Base-by-base conservation (phyloP, 169 alveolate genomes). In the Eimeria maxima region DNA sequence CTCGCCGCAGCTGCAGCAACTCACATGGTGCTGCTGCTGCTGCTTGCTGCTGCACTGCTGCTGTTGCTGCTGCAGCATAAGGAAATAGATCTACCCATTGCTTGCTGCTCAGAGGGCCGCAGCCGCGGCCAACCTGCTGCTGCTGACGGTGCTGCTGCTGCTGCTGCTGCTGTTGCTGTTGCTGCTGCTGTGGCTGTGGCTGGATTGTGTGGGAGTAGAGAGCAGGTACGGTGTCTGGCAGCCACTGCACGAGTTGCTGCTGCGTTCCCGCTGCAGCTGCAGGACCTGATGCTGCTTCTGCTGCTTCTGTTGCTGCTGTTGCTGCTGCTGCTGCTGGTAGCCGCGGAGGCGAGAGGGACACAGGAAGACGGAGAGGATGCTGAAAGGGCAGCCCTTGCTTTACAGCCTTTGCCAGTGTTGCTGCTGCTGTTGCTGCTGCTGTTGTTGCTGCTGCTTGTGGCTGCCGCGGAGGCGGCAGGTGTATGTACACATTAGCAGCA, bases 1-100 rank as follows among this genome's bases (percentile, higher is more conserved):
- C 95, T 33, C 95, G 86, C 5, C 95, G 86, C 73, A 89, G 73
- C 87, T 89, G 95, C 47, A 89, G 86, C 47, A 89, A 29, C 47
- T 89, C 95, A 44, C 93, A 86, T 27, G 80, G 38, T 78, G 53
- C 50, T 38, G 53, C 88, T 50, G 57, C 57, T 50, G 57, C 57
- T 50, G 57, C 57, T 50, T 50, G 57, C 14, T 78, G 53, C 60
- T 78, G 88, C 60, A n/a, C 60, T 38, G 29, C 38, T 29, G 50
- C 88, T 42, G 63, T 45, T 44, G 88, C 88, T 78, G 88, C 88
- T 29, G 88, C 42, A 71, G 81, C 81, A 38, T 71, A 71, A 8
- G 81, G 81, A 22, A 71, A 71, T 42, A 71, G 6, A 71, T 71
- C 81, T 22, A 10, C 42, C 81, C 88, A 45, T 38, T 78, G 88